These are phyloP conservation scores for Erythrobasidium yunnanense DNA, from an alignment of 768 basidiomycete genomes.

Conservation along the genomic window DNA sequence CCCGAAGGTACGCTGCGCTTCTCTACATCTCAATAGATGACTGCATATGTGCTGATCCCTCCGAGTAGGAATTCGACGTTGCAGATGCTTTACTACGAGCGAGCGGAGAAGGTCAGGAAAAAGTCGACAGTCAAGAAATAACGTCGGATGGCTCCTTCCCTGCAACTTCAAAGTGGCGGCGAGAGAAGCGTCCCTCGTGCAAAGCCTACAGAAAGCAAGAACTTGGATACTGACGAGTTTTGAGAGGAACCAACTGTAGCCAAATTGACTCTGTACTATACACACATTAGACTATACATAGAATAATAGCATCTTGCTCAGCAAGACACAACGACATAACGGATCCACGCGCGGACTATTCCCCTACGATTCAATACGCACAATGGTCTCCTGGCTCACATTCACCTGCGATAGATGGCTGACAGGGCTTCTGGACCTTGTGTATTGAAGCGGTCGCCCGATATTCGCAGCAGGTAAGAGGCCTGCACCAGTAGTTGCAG, in stretches of 20 bases:
- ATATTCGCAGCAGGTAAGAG: no score
- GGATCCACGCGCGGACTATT: not conserved
- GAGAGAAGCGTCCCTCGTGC: conserved; percentile 1
- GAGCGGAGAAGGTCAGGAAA: conserved; percentile 5
- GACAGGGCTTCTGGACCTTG: not conserved
- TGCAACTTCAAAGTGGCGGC: conserved; percentile 3
- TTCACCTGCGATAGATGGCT: not conserved
- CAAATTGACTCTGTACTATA: no score
- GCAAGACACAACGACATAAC: not conserved
- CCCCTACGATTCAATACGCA: not conserved
- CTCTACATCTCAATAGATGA: no score
- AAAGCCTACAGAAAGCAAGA: not conserved
- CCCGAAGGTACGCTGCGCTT: conserved; percentile 3
- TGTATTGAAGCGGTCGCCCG: no score
- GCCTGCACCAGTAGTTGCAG: no score
- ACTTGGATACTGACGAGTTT: conserved; percentile 18
- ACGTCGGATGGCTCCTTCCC: conserved; percentile 15
- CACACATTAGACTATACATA: no score
- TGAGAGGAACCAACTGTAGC: no score
- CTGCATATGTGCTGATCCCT: not conserved
- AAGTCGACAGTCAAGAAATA: not conserved
- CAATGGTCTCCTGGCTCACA: not conserved
- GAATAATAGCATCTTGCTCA: not conserved
- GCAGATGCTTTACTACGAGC: conserved; percentile 12
- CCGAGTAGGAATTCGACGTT: conserved; percentile 12